Evolutionary conservation across 139 green algal species (phyloP), one percentile per base, ranked within the genome.

Genomic region (Coelastrella sp.): DNA sequence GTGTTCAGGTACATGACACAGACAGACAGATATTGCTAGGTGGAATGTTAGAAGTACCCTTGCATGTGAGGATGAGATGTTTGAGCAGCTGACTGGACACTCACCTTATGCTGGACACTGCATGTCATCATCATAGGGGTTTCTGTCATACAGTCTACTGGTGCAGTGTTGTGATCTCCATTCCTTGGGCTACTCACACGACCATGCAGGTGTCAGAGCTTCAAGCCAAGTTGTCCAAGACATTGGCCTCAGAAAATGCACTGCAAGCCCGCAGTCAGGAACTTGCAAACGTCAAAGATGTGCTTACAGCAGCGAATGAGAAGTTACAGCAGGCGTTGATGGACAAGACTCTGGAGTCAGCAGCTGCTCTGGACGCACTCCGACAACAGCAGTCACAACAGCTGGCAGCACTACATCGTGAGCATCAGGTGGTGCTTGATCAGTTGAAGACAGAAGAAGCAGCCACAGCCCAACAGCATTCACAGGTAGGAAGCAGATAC

Each of bases 281-380:
- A 35, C 73, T 88, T 34, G 2, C 8, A 2, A 34, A n/a, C 15
- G 48, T 51, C 48, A 59, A 79, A 51, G 17, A 19, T 32, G 32
- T 41, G 4, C 50, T 86, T 5, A 32, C 25, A 30, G 45, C 25
- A 34, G 68, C 68, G 13, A 86, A 86, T 50, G 50, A 68, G 67
- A 25, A 87, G 81, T 50, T 92, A 53, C 84, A 88, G 62, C 68
- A 51, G 30, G 87, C 87, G 3, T 53, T 92, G 21, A 88, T 89
- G 84, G 53, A 73, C 66, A 91, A 90, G 72, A 62, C 87, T 27
- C 76, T 69, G 1, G 87, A 92, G 27, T 84, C 89, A 62, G 41
- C 50, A 13, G 19, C 25, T 15, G 51, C 35, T 5, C 4, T 85
- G 48, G 48, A 81, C 2, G 66, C 37, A 21, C 5, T 53, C 25